Percentiles rank a stretch among this genome's conserved stretches.
Evolutionary conservation across 1,284 basidiomycete species (phyloP).

Genomic region (Erythrobasidium hasegawianum): DNA sequence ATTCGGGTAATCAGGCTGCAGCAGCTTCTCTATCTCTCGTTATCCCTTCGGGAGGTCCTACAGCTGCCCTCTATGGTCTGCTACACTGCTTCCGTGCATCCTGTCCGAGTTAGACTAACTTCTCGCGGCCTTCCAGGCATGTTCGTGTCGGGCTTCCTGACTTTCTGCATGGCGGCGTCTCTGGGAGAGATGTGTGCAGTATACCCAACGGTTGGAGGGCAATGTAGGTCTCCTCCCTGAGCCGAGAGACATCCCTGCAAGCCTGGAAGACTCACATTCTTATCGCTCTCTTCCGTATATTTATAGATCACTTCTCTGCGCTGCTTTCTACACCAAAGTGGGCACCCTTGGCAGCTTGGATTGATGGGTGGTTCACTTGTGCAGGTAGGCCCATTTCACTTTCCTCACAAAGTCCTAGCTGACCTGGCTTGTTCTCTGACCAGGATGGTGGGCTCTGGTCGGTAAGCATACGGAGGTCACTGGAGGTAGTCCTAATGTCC

Average conservation of each 20-base stretch:
- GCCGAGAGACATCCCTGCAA: background rate
- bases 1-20: background rate
- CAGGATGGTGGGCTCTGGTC: conserved; percentile 39
- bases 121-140: background rate
- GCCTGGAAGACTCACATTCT: too few relatives aligned
- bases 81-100: background rate
- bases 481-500: background rate
- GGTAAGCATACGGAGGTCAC: background rate
- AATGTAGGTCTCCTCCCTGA: conserved; percentile 16
- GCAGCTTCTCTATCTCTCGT: conserved; percentile 10
- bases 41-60: conserved; percentile 30
- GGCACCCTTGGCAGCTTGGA: conserved; percentile 35
- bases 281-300: background rate
- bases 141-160: conserved; percentile 22
- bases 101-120: background rate
- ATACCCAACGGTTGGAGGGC: conserved; percentile 40
- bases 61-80: conserved; percentile 18
- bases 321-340: conserved; percentile 35
- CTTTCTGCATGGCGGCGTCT: conserved; percentile 40
- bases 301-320: conserved; percentile 32
- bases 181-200: conserved; percentile 47
- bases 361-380: conserved; percentile 39
- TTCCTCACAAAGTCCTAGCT: background rate
- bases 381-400: conserved; percentile 12
- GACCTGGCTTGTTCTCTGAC: background rate